These are phyloP conservation scores for Xylariaceae sp. DNA, from an alignment of 2,329 filamentous ascomycete species.

Conservation along the genomic window DNA sequence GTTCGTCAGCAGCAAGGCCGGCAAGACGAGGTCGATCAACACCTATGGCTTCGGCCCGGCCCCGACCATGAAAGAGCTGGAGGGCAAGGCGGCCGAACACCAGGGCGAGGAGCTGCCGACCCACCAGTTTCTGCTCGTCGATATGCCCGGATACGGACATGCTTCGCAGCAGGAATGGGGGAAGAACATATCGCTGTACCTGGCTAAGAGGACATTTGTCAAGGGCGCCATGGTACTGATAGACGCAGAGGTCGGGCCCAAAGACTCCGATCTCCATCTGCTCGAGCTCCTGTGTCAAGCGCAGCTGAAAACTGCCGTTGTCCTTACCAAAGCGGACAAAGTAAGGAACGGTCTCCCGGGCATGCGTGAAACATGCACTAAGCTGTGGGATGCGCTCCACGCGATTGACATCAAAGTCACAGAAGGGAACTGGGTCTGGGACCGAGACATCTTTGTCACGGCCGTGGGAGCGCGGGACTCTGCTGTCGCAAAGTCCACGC, in stretches of 20 bases:
- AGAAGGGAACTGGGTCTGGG: slow-evolving; percentile 25
- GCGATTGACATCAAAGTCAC: slow-evolving; percentile 18
- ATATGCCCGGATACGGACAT: slow-evolving; percentile 48
- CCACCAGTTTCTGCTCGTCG: slow-evolving; percentile 45
- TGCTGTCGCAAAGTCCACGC: slow-evolving; percentile 18
- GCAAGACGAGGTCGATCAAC: slow-evolving; percentile 51
- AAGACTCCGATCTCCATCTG: slow-evolving; percentile 42
- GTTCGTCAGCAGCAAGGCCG: slow-evolving; percentile 45
- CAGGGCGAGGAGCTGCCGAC: slow-evolving; percentile 37
- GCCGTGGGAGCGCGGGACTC: slow-evolving; percentile 26
- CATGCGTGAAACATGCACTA: slow-evolving; percentile 23
- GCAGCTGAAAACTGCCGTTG: slow-evolving; percentile 41
- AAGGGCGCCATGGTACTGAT: slow-evolving; percentile 50
- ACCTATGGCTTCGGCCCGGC: slow-evolving; percentile 48
- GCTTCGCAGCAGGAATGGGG: slow-evolving; percentile 47
- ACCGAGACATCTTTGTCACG: slow-evolving; percentile 29
- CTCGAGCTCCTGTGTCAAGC: slow-evolving; percentile 42
- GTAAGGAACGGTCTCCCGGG: slow-evolving; percentile 26
- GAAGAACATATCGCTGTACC: slow-evolving; percentile 45
- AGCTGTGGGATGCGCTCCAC: slow-evolving; percentile 25
- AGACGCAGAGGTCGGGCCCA: slow-evolving; percentile 47
- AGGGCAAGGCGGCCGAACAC: slow-evolving; percentile 15
- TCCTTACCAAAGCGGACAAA: slow-evolving; percentile 56
- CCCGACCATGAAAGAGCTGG: slow-evolving; percentile 23
- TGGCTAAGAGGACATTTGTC: slow-evolving; percentile 41